These are phyloP conservation scores for Colletotrichum lentis DNA, from an alignment of 2,329 filamentous ascomycete species.

Conservation along the genomic window DNA sequence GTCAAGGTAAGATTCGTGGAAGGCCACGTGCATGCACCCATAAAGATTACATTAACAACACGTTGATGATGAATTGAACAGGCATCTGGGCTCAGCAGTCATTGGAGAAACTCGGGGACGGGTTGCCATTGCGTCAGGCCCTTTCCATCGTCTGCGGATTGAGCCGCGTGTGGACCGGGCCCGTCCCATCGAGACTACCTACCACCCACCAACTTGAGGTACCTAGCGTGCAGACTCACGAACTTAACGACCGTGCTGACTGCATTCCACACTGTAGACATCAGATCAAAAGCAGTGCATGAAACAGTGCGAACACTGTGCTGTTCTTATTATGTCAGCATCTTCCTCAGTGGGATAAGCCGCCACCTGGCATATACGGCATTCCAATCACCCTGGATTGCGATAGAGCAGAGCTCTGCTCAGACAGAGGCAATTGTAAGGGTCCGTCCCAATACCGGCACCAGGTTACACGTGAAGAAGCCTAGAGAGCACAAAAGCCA, in stretches of 20 bases:
- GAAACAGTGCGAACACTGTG: too few species aligned
- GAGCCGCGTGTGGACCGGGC: constrained; percentile 26
- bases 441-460: background rate
- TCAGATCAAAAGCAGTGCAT: too few species aligned
- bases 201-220: too few species aligned
- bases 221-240: too few species aligned
- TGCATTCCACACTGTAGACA: background rate
- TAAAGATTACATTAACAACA: constrained; percentile 18
- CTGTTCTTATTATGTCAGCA: background rate
- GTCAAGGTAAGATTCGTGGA: background rate
- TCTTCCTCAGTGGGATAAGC: background rate
- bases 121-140: constrained; percentile 23
- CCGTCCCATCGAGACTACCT: background rate
- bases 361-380: constrained; percentile 8
- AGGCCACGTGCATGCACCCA: constrained; percentile 9
- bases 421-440: background rate
- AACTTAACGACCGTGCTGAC: too few species aligned
- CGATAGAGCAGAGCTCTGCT: background rate
- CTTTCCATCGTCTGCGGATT: constrained; percentile 13
- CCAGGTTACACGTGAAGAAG: too few species aligned
- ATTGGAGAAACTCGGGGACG: background rate
- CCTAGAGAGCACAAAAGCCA: too few species aligned
- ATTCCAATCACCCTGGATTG: background rate
- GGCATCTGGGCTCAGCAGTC: constrained; percentile 13
- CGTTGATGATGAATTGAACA: constrained; percentile 28